Percentiles rank a stretch among this genome's conserved stretches.
phyloP scores from a whole-genome alignment of 1,284 basidiomycete genomes.

The Limonomyces culmigenus region DNA sequence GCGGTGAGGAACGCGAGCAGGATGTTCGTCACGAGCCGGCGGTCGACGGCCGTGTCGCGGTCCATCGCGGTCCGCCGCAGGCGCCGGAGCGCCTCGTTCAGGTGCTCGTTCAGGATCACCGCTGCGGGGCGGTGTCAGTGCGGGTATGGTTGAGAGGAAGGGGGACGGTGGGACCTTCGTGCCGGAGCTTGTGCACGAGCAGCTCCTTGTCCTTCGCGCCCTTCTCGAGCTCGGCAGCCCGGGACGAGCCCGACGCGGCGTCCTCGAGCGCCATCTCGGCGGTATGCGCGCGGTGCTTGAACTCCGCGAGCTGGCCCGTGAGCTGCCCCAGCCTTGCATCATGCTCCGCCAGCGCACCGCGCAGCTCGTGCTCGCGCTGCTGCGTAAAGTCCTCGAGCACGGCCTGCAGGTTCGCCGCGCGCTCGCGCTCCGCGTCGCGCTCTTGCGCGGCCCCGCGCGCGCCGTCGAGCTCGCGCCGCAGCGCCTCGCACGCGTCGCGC shows the following conservation, averaged over 20 bases:
- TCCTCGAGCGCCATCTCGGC: conserved; percentile 82
- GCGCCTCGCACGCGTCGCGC: conserved; percentile 33
- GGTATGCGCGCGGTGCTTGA: conserved; percentile 68
- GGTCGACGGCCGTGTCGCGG: conserved; percentile 63
- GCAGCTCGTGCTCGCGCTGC: conserved; percentile 61
- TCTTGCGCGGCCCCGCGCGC: conserved; percentile 39
- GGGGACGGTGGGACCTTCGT: conserved; percentile 59
- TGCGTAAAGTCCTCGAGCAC: conserved; percentile 76
- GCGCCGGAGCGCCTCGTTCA: conserved; percentile 92
- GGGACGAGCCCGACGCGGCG: conserved; percentile 44
- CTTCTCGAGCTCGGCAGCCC: conserved; percentile 60
- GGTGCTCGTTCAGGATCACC: conserved; percentile 92
- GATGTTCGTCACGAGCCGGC: conserved; percentile 89
- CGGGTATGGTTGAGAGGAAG: not conserved
- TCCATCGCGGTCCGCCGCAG: conserved; percentile 75
- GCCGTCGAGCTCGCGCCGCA: conserved; percentile 52
- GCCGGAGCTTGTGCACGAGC: conserved; percentile 81
- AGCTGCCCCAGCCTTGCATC: conserved; percentile 57
- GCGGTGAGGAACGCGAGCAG: conserved; percentile 85
- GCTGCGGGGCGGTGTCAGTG: conserved; percentile 25
- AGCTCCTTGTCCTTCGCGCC: conserved; percentile 92
- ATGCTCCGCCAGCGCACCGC: conserved; percentile 68
- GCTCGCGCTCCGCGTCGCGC: conserved; percentile 57
- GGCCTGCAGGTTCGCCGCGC: conserved; percentile 72
- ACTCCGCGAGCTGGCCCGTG: conserved; percentile 67